Conservation (phyloP, 2,329 filamentous ascomycete genomes). For the Botrytis deweyae region DNA sequence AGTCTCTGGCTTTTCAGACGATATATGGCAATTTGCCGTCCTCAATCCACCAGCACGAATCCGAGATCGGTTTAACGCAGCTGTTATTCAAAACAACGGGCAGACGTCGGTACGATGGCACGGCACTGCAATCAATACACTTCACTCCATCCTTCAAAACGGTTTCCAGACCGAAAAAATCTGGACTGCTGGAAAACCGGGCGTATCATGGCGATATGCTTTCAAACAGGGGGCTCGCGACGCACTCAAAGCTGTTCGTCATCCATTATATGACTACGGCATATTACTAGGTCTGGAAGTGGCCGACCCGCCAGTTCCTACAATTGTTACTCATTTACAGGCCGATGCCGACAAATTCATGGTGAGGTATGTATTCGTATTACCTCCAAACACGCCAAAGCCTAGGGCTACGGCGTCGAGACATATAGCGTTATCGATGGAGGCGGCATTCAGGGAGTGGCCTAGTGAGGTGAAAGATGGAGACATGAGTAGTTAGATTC, state of each 20-base stretch:
- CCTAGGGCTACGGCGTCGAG: not conserved
- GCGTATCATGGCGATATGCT: not conserved
- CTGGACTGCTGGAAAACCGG: not conserved
- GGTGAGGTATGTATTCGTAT: not conserved
- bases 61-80: not conserved
- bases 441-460: not conserved
- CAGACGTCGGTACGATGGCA: not conserved
- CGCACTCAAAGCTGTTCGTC: not conserved
- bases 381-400: not conserved
- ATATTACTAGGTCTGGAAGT: conserved; percentile 8
- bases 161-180: not conserved
- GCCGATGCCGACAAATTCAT: not conserved
- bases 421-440: not conserved
- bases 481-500: not conserved
- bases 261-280: not conserved
- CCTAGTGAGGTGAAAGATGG: not conserved
- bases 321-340: not conserved
- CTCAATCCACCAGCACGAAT: not conserved
- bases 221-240: not conserved
- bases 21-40: not conserved
- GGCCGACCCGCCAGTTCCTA: not conserved
- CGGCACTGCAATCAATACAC: not conserved
- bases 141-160: conserved; percentile 4
- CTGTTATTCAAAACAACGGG: not conserved
- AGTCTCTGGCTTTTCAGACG: not conserved